phyloP scores from a whole-genome alignment of 129 eudicot genomes.

The Tanacetum coccineum region DNA sequence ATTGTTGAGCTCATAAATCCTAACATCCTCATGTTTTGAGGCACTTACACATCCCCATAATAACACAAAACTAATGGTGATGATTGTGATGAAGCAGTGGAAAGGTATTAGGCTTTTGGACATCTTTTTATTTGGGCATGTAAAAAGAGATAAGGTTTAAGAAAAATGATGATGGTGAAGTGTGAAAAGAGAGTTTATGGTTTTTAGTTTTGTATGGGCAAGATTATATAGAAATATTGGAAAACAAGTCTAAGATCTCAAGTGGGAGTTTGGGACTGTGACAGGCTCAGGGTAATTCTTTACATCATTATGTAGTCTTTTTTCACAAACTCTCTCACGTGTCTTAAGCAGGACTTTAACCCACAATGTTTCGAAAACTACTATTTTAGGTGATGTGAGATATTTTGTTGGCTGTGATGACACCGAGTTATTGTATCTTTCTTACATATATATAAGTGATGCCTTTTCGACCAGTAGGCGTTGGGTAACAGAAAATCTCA shows the following conservation, averaged over 20 bases:
- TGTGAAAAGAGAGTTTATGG: slow-evolving; percentile 8
- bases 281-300: neutral
- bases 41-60: slow-evolving; percentile 27
- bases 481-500: no score
- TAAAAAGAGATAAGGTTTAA: neutral
- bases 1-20: slow-evolving; percentile 61
- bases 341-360: no score
- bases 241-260: slow-evolving; percentile 11
- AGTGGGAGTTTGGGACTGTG: slow-evolving; percentile 17
- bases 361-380: neutral
- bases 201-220: neutral
- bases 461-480: no score
- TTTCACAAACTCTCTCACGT: no score
- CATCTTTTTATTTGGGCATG: slow-evolving; percentile 19
- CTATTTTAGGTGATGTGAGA: neutral
- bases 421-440: no score
- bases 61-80: slow-evolving; percentile 14
- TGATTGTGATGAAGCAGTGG: slow-evolving; percentile 33
- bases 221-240: slow-evolving; percentile 24
- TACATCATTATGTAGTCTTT: neutral
- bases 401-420: no score
- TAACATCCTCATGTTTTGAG: slow-evolving; percentile 24
- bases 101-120: slow-evolving; percentile 17
- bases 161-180: slow-evolving; percentile 1
- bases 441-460: no score